A percentile compares a stretch with the other conserved stretches of the same genome.
These are phyloP conservation scores for Volutella citrinella DNA, from an alignment of 2,329 filamentous ascomycete species.

Conservation along the genomic window DNA sequence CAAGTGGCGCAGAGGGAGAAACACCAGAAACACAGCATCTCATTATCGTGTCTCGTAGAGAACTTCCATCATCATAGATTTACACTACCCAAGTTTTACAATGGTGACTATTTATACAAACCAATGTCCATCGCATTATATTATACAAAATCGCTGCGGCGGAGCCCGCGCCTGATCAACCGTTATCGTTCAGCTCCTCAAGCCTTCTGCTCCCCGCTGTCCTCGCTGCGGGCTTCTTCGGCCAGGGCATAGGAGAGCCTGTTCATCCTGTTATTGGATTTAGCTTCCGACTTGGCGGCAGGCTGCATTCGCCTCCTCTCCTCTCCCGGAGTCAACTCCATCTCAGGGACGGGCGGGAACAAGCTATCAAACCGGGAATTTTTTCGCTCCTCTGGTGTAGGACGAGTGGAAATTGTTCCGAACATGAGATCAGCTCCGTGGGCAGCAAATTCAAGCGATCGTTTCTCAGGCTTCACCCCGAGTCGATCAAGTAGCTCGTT, in stretches of 20 bases:
- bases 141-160: no score
- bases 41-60: no score
- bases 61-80: no score
- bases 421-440: slow-evolving; percentile 68
- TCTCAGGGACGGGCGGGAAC: slow-evolving; percentile 46
- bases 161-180: no score
- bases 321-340: slow-evolving; percentile 22
- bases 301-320: slow-evolving; percentile 14
- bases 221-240: slow-evolving; percentile 20
- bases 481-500: slow-evolving; percentile 71
- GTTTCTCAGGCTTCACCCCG: slow-evolving; percentile 61
- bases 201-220: no score
- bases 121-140: no score
- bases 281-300: slow-evolving; percentile 8
- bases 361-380: slow-evolving; percentile 39
- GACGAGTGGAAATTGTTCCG: slow-evolving; percentile 42
- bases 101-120: no score
- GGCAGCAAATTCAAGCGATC: slow-evolving; percentile 61
- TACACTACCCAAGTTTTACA: no score
- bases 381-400: slow-evolving; percentile 8
- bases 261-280: slow-evolving; percentile 25
- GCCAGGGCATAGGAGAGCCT: slow-evolving; percentile 25
- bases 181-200: no score
- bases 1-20: no score
- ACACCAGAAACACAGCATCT: no score